Conservation (phyloP, 768 basidiomycete genomes). For the Mycena galericulata region DNA sequence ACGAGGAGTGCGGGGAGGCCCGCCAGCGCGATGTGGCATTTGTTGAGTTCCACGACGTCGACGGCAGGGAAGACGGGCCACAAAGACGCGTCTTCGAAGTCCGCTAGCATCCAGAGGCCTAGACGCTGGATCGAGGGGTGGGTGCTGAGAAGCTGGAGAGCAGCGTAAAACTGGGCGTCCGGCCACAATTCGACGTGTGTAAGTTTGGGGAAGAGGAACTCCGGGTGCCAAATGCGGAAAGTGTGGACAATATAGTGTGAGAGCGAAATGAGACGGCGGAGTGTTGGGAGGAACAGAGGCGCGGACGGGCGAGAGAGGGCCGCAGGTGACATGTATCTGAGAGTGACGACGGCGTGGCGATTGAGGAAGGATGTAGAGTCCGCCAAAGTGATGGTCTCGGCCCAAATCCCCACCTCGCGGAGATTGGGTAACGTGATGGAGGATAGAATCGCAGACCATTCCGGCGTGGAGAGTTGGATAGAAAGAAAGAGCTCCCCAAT, state of each 20-base stretch:
- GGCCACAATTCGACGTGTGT: slow-evolving; percentile 16
- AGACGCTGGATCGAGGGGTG: neutral
- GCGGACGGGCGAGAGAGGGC: neutral
- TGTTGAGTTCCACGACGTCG: neutral
- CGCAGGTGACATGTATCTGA: slow-evolving; percentile 23
- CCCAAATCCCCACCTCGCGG: slow-evolving; percentile 13
- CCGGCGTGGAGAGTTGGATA: slow-evolving; percentile 6
- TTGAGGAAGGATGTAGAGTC: slow-evolving; percentile 16
- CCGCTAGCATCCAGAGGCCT: neutral
- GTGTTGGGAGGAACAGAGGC: neutral
- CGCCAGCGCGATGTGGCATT: neutral
- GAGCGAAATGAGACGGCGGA: slow-evolving; percentile 10
- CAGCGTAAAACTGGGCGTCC: neutral
- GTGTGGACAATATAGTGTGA: slow-evolving; percentile 21
- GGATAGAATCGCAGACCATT: slow-evolving; percentile 18
- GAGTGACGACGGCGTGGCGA: slow-evolving; percentile 13
- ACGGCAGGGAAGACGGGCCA: slow-evolving; percentile 13
- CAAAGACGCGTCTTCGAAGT: neutral
- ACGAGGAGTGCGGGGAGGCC: slow-evolving; percentile 5
- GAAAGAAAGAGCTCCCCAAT: slow-evolving; percentile 15
- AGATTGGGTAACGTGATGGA: slow-evolving; percentile 11
- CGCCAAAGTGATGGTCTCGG: slow-evolving; percentile 6
- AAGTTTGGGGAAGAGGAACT: neutral
- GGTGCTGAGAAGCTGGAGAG: slow-evolving; percentile 2
- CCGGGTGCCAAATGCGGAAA: neutral